Evolutionary conservation across 2,329 filamentous ascomycete genomes (phyloP), one percentile per base, ranked within the genome.

Genomic region (Chrysosporium keratinophilum): DNA sequence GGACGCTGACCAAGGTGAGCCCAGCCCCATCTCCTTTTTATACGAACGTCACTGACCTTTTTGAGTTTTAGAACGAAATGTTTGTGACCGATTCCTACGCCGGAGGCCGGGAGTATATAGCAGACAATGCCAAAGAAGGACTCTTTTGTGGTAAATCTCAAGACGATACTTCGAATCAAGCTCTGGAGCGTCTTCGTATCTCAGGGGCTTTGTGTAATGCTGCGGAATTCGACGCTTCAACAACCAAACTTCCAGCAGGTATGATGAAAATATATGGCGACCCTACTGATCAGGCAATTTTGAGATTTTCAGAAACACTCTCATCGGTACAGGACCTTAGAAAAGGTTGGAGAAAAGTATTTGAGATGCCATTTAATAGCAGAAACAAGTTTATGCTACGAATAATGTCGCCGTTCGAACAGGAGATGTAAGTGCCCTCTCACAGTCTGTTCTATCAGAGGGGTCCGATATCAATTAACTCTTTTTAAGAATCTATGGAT

Each of bases 311-410:
- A 0, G 84, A 89, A 65, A 71, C 72, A 2, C 73, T 89, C 45
- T 78, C 78, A 0, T 71, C 79, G 0, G 80, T 87, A 0, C 68
- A 75, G 0, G 77, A 84, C 49, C 69, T 85, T 4, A 78, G 82
- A 6, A 73, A 75, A 12, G 73, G 76, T 58, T 88, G 84, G 83
- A 77, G 77, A 50, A 82, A 78, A 50, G 76, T 78, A 1, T 88
- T 82, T 60, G 81, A 85, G 52, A 72, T 87, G 28, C 79, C 83
- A 0, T 90, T 90, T 67, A 89, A 89, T 71, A 87, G 83, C 69
- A 87, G 87, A 73, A 89, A 88, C 70, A 90, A 90, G 68, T 89
- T 82, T 64, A 89, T 88, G 81, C 78, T 89, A 52, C 76, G 80
- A 34, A 77, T 82, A 0, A 78, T 84, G 47, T 73, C 73, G 10